Evolutionary conservation across 2,329 filamentous ascomycete genomes (phyloP), one percentile per base, ranked within the genome.

Genomic region (Rhynchosporium graminicola): DNA sequence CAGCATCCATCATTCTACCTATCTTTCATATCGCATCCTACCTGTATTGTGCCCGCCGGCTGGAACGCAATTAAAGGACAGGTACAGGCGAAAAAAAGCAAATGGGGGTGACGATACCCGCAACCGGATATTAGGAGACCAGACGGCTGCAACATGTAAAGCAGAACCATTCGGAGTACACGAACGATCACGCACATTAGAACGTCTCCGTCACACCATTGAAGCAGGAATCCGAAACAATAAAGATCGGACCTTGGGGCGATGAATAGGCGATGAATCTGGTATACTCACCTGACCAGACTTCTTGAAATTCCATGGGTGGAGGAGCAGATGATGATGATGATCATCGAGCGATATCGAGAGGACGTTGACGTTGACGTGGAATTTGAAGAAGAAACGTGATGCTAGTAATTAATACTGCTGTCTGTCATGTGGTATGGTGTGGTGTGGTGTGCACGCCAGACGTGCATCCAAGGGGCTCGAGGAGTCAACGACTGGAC

Each of bases 71-170:
- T 20, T 33, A 13, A 51, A 12, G 33, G 45, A 29, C 33, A 46
- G 0, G 38, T 31, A 43, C 42, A 52, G 33, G 28, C 33, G 51
- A 42, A 42, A n/a, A n/a, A 43, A 26, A 26, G 40, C 20, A 13
- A 3, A 42, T 40, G 9, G 9, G 12, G 51, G n/a, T 40, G 52
- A 38, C 52, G 52, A 38, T 43, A 56, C 52, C 43, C 52, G 38
- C n/a, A 36, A 56, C 43, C 52, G 52, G 52, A 56, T 43, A 56
- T 56, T 56, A 43, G 52, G 52, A 43, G 20, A 56, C 33, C 6
- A 38, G 50, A 56, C 52, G 52, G 52, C 43, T 56, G 52, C 43
- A 43, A 56, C 52, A 43, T 43, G 10, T 31, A 56, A 36, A 43
- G 36, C 52, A 43, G 38, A 56, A 31, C 38, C 52, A 38, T 56